phyloP scores from a whole-genome alignment of 768 basidiomycete genomes.

The Ephemerocybe angulata region DNA sequence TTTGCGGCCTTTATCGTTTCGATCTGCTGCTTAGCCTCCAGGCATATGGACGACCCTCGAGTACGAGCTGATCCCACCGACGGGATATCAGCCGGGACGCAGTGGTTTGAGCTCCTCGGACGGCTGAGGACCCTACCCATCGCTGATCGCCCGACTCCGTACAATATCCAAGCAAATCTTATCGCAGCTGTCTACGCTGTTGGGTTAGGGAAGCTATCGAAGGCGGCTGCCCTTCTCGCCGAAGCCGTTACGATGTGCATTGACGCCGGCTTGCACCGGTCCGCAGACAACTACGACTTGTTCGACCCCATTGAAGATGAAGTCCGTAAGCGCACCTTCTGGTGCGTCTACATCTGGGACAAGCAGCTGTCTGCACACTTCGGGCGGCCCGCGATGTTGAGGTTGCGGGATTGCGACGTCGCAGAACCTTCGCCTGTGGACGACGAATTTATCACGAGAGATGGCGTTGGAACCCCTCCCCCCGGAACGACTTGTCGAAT shows the following conservation, averaged over 20 bases:
- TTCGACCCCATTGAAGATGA: slow-evolving; percentile 91
- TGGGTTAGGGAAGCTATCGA: slow-evolving; percentile 84
- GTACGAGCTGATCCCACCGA: slow-evolving; percentile 80
- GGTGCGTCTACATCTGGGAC: slow-evolving; percentile 96
- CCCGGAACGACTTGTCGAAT: slow-evolving; percentile 72
- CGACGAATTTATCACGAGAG: slow-evolving; percentile 83
- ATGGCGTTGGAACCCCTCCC: slow-evolving; percentile 63
- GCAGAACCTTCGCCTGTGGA: slow-evolving; percentile 81
- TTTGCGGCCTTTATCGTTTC: slow-evolving; percentile 94
- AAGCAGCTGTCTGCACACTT: slow-evolving; percentile 89
- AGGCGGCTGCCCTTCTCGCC: slow-evolving; percentile 79
- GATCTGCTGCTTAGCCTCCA: slow-evolving; percentile 84
- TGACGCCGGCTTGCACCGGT: slow-evolving; percentile 87
- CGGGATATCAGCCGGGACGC: slow-evolving; percentile 83
- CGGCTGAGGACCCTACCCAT: slow-evolving; percentile 85
- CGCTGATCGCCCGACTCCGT: slow-evolving; percentile 84
- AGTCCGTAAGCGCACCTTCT: slow-evolving; percentile 91
- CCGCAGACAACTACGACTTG: slow-evolving; percentile 78
- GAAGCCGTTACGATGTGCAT: slow-evolving; percentile 85
- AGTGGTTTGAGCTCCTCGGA: slow-evolving; percentile 88
- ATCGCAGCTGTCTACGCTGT: slow-evolving; percentile 92
- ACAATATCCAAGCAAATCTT: slow-evolving; percentile 88
- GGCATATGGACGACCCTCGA: slow-evolving; percentile 90
- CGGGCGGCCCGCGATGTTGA: slow-evolving; percentile 82
- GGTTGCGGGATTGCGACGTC: slow-evolving; percentile 89